phyloP scores from a whole-genome alignment of 345 rosid species.

The Melaleuca quinquenervia region DNA sequence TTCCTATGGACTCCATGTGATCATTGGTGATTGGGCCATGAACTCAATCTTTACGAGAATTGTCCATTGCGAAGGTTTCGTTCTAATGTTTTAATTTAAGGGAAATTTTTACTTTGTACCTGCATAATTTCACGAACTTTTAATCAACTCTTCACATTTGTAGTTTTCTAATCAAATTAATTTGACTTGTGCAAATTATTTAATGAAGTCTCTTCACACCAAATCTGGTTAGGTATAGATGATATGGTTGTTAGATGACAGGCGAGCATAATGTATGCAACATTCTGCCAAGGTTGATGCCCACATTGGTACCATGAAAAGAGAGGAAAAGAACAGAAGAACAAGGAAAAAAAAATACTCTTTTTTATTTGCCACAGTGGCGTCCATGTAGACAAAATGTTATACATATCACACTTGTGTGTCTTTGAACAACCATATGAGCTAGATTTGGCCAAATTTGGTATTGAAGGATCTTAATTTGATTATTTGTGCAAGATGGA shows the following conservation, averaged over 20 bases:
- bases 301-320: neutral
- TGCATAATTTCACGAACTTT: neutral
- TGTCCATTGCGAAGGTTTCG: neutral
- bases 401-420: too few species aligned
- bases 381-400: too few species aligned
- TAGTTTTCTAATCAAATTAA: too few species aligned
- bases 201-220: fast-evolving
- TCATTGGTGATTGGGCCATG: neutral
- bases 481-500: too few species aligned
- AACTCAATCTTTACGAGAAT: too few species aligned
- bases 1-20: neutral
- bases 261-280: neutral
- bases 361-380: neutral
- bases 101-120: neutral
- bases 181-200: too few species aligned
- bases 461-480: too few species aligned
- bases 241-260: neutral
- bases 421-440: too few species aligned
- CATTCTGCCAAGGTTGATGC: neutral
- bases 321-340: neutral
- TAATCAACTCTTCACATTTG: neutral
- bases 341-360: too few species aligned
- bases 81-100: neutral
- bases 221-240: neutral
- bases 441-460: neutral